Evolutionary conservation across 805 yeast genomes (phyloP), one percentile per base, ranked within the genome.

Genomic region (Brettanomyces sp.): DNA sequence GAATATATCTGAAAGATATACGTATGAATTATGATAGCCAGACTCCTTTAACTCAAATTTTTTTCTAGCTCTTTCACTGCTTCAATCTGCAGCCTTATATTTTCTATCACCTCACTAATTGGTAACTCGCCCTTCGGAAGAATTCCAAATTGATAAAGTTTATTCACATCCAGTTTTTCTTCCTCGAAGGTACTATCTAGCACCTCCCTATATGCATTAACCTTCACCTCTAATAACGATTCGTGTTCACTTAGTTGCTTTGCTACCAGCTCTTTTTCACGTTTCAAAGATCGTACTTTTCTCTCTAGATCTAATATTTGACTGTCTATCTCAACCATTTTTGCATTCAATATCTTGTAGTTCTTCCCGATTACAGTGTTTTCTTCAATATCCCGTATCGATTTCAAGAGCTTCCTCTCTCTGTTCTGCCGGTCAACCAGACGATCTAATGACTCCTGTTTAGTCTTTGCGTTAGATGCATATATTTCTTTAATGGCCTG

Each of bases 181-280:
- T 37, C 40, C 4, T 49, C 36, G 28, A 58, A 59, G 4, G 65
- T 45, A 36, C 45, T 49, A 13, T 55, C 56, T 14, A 63, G 46
- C 3, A 62, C 52, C 35, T 70, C 71, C 13, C 68, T 68, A 48
- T 69, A 73, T 38, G 66, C 66, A 11, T 76, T 69, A 0, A 76
- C 56, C 49, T 64, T 68, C 47, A 76, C 71, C 46, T 76, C 81
- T 24, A 77, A 51, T 3, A 76, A 66, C 3, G 80, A 74, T 51
- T 73, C 69, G 1, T 80, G 67, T 18, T 67, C 68, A 24, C 64
- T 60, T 28, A 76, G 58, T 52, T 76, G 80, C 8, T 51, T 44
- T 8, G 55, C 52, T 0, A 77, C 44, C 3, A 66, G 47, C 9
- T 47, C 50, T 43, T 67, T 67, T 53, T 69, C 71, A 3, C 51